phyloP scores from a whole-genome alignment of 192 early-diverging fungal species.

The Backusella psychrophila region DNA sequence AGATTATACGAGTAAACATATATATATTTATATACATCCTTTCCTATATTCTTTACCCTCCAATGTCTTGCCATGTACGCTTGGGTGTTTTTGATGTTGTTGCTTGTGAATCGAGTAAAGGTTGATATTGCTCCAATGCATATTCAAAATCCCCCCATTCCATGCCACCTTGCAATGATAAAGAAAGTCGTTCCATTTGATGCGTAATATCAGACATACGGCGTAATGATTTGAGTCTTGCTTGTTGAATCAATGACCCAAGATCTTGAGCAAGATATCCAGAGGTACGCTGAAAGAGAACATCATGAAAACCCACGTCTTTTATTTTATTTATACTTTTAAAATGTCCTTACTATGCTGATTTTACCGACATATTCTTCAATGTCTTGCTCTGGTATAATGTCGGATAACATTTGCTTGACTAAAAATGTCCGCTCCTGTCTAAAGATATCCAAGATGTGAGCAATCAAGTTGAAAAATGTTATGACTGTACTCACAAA shows the following conservation, averaged over 20 bases:
- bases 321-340: neutral
- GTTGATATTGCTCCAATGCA: slow-evolving; percentile 55
- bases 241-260: slow-evolving; percentile 36
- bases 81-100: slow-evolving; percentile 52
- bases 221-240: slow-evolving; percentile 31
- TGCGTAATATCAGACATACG: slow-evolving; percentile 1
- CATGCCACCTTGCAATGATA: neutral
- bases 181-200: neutral
- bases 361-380: slow-evolving; percentile 13
- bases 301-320: neutral
- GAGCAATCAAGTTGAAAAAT: neutral
- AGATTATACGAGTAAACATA: neutral
- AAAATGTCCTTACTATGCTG: slow-evolving; percentile 7
- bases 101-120: slow-evolving; percentile 48
- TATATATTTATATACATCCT: neutral
- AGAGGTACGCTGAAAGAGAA: slow-evolving; percentile 48
- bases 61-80: slow-evolving; percentile 61
- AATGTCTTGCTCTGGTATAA: slow-evolving; percentile 14
- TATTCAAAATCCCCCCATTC: slow-evolving; percentile 50
- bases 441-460: neutral
- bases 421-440: slow-evolving; percentile 26
- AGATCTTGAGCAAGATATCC: slow-evolving; percentile 62
- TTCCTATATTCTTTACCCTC: slow-evolving; percentile 62
- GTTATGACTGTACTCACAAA: slow-evolving; percentile 6
- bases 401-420: slow-evolving; percentile 22